Evolutionary conservation across 2,329 filamentous ascomycete species (phyloP).

Genomic region (Aspergillus aculeatinus): DNA sequence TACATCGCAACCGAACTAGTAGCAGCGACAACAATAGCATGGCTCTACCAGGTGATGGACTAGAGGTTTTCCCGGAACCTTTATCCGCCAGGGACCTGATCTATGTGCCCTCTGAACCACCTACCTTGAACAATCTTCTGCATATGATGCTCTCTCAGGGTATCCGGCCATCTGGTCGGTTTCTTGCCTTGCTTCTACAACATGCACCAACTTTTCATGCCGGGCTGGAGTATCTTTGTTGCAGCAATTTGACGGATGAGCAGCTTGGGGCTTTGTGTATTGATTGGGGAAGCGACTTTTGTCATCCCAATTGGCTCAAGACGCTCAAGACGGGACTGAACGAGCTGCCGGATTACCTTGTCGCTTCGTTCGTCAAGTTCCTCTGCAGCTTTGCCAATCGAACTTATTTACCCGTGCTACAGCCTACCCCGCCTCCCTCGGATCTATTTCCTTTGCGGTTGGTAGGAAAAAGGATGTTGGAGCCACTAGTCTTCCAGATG

Average conservation of each 20-base stretch:
- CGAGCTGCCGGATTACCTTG: slow-evolving; percentile 36
- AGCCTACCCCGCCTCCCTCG: slow-evolving; percentile 18
- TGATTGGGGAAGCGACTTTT: slow-evolving; percentile 17
- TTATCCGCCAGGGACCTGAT: slow-evolving; percentile 57
- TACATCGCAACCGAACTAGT: slow-evolving; percentile 36
- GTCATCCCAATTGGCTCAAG: slow-evolving; percentile 16
- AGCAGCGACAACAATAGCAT: slow-evolving; percentile 21
- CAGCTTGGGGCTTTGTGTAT: slow-evolving; percentile 34
- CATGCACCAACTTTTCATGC: slow-evolving; percentile 39
- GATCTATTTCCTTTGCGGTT: slow-evolving; percentile 33
- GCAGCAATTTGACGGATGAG: slow-evolving; percentile 34
- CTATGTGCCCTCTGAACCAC: slow-evolving; percentile 56
- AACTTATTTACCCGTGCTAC: slow-evolving; percentile 11
- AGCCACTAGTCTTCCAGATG: too few relatives aligned
- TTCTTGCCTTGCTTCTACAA: slow-evolving; percentile 53
- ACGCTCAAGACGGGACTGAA: slow-evolving; percentile 25
- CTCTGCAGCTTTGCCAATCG: slow-evolving; percentile 36
- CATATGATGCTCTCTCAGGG: slow-evolving; percentile 49
- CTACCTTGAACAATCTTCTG: slow-evolving; percentile 53
- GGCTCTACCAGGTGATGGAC: slow-evolving; percentile 55
- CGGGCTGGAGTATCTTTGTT: slow-evolving; percentile 46
- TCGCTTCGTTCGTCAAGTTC: slow-evolving; percentile 47
- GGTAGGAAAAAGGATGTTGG: not conserved
- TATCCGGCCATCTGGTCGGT: slow-evolving; percentile 43
- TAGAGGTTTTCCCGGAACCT: slow-evolving; percentile 56